Percentiles rank a stretch among this genome's conserved stretches.
These are phyloP conservation scores for Hypoxylon sp. DNA, from an alignment of 2,329 filamentous ascomycete genomes.

Conservation along the genomic window DNA sequence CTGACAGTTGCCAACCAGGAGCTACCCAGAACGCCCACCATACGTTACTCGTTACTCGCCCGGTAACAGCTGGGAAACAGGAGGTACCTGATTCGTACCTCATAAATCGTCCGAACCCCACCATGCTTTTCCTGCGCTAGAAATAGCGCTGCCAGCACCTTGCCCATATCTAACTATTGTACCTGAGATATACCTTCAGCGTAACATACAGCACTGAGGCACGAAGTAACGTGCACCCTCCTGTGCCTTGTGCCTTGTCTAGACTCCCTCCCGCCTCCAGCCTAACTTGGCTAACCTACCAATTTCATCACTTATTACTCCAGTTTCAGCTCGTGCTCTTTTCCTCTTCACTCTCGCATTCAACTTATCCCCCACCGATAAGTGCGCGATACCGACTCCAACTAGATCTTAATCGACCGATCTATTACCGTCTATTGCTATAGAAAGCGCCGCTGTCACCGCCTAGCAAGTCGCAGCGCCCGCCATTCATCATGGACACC, in stretches of 20 bases:
- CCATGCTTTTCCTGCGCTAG: background rate
- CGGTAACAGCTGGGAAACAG: background rate
- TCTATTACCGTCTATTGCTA: constrained; percentile 6
- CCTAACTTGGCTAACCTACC: constrained; percentile 25
- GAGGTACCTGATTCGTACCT: background rate
- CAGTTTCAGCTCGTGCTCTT: constrained; percentile 37
- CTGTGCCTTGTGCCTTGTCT: constrained; percentile 27
- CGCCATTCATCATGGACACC: constrained; percentile 60
- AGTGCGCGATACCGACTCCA: constrained; percentile 25
- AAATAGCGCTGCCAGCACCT: background rate
- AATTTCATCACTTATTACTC: constrained; percentile 31
- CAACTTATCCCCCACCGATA: constrained; percentile 14
- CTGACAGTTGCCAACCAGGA: background rate
- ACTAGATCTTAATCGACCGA: constrained; percentile 18
- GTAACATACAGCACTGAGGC: constrained; percentile 16
- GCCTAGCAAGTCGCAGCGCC: constrained; percentile 38
- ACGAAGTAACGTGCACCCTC: constrained; percentile 14
- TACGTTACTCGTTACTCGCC: background rate
- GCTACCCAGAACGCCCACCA: background rate
- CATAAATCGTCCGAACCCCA: background rate
- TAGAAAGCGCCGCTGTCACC: constrained; percentile 14
- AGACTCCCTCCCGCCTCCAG: constrained; percentile 20
- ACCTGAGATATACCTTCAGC: background rate
- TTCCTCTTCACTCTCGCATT: constrained; percentile 13
- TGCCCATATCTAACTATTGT: background rate